Evolutionary conservation across 169 alveolate genomes (phyloP).

Genomic region (Plasmodium yoelii): DNA sequence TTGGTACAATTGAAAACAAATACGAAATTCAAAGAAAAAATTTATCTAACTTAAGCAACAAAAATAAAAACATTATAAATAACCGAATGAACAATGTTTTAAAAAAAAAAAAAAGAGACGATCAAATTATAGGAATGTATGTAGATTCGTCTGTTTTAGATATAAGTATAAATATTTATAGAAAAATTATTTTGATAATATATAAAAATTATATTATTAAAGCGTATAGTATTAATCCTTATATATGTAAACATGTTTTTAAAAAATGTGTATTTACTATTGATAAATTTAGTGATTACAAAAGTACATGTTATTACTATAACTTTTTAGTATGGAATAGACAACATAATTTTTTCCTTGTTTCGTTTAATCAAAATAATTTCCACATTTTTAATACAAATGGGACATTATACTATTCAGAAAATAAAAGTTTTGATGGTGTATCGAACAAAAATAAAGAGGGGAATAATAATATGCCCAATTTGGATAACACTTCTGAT

Average conservation of each 20-base stretch:
- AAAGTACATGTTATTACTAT: slow-evolving; percentile 10
- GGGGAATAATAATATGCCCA: neutral
- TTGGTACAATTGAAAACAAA: neutral
- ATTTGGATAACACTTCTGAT: neutral
- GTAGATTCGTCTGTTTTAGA: slow-evolving; percentile 50
- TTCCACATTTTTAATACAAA: slow-evolving; percentile 68
- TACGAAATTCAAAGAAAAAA: neutral
- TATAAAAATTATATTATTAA: slow-evolving; percentile 23
- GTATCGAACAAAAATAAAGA: neutral
- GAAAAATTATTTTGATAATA: slow-evolving; percentile 62
- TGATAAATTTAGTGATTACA: slow-evolving; percentile 29
- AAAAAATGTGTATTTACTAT: slow-evolving; percentile 47
- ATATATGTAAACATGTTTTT: slow-evolving; percentile 70
- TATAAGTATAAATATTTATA: slow-evolving; percentile 42
- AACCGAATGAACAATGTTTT: neutral
- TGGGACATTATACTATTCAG: slow-evolving; percentile 57
- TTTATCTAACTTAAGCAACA: slow-evolving; percentile 4
- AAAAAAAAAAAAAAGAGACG: neutral
- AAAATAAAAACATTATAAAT: neutral
- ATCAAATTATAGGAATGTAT: slow-evolving; percentile 54
- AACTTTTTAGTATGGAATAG: slow-evolving; percentile 69
- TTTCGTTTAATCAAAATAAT: slow-evolving; percentile 48
- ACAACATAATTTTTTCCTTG: slow-evolving; percentile 63
- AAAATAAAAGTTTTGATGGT: neutral
- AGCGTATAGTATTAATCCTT: slow-evolving; percentile 59